These are phyloP conservation scores for Penicillium bovifimosum DNA, from an alignment of 495 filamentous ascomycete genomes.

Conservation along the genomic window DNA sequence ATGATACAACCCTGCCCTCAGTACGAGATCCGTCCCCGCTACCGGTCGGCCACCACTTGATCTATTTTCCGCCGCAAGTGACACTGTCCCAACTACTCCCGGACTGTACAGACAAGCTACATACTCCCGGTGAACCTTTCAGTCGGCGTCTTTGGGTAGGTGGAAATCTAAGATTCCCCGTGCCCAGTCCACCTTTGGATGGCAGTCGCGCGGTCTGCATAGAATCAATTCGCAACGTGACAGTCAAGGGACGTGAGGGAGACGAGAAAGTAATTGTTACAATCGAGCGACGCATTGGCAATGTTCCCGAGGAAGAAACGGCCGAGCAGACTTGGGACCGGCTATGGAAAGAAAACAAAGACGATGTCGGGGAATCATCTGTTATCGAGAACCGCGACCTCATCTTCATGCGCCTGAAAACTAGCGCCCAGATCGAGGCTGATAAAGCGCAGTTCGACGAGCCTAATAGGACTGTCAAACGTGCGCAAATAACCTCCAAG, in stretches of 20 bases:
- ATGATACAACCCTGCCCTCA: constrained; percentile 28
- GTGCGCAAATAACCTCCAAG: constrained; percentile 21
- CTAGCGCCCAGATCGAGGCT: constrained; percentile 23
- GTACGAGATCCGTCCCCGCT: constrained; percentile 30
- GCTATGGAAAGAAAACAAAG: constrained; percentile 42
- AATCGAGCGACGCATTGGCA: constrained; percentile 48
- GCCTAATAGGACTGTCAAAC: constrained; percentile 31
- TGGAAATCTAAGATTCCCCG: constrained; percentile 43
- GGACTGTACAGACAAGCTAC: constrained; percentile 69
- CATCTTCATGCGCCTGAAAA: constrained; percentile 55
- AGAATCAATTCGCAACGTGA: constrained; percentile 60
- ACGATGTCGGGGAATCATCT: constrained; percentile 28
- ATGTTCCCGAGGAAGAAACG: constrained; percentile 30
- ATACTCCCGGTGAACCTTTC: constrained; percentile 62
- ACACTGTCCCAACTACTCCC: constrained; percentile 51
- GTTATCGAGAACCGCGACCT: constrained; percentile 53
- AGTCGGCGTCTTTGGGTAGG: constrained; percentile 76
- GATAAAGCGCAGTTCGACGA: constrained; percentile 27
- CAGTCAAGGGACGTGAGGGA: constrained; percentile 47
- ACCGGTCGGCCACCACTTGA: constrained; percentile 54
- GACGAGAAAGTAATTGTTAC: constrained; percentile 57
- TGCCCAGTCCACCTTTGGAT: constrained; percentile 35
- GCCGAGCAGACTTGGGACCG: constrained; percentile 32
- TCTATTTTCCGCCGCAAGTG: constrained; percentile 66
- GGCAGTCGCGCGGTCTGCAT: constrained; percentile 50